phyloP scores from a whole-genome alignment of 768 basidiomycete species.

The Lentinula boryana region DNA sequence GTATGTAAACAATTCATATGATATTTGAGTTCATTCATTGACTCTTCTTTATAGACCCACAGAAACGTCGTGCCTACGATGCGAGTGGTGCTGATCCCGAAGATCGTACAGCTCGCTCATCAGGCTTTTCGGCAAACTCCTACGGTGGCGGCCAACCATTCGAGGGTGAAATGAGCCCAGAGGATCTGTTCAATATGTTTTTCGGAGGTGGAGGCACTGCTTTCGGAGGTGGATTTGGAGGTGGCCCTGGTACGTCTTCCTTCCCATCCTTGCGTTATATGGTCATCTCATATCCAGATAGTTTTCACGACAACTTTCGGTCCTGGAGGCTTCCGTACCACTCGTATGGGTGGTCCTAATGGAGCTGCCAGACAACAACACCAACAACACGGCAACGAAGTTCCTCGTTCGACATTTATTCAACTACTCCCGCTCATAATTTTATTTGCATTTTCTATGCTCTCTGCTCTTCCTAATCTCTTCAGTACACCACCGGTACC shows the following conservation, averaged over 20 bases:
- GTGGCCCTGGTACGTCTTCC: constrained; percentile 40
- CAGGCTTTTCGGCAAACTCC: constrained; percentile 43
- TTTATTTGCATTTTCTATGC: constrained; percentile 77
- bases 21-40: neutral
- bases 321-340: constrained; percentile 75
- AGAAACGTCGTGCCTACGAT: constrained; percentile 87
- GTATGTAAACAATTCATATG: constrained; percentile 23
- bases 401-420: constrained; percentile 57
- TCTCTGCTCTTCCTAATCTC: constrained; percentile 74
- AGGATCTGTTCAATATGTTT: constrained; percentile 98
- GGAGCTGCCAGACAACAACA: constrained; percentile 27
- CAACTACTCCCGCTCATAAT: constrained; percentile 84
- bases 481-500: constrained; percentile 63
- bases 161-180: constrained; percentile 86
- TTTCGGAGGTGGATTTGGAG: constrained; percentile 52
- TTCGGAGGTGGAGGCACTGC: constrained; percentile 69
- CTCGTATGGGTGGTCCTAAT: constrained; percentile 44
- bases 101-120: constrained; percentile 53
- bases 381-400: constrained; percentile 28
- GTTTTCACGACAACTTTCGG: constrained; percentile 80
- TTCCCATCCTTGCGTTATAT: neutral
- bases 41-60: constrained; percentile 48
- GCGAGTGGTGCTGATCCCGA: constrained; percentile 86
- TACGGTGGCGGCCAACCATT: constrained; percentile 51
- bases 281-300: constrained; percentile 16